phyloP scores from a whole-genome alignment of 1,139 yeast genomes.

The Zygosaccharomyces sapae region DNA sequence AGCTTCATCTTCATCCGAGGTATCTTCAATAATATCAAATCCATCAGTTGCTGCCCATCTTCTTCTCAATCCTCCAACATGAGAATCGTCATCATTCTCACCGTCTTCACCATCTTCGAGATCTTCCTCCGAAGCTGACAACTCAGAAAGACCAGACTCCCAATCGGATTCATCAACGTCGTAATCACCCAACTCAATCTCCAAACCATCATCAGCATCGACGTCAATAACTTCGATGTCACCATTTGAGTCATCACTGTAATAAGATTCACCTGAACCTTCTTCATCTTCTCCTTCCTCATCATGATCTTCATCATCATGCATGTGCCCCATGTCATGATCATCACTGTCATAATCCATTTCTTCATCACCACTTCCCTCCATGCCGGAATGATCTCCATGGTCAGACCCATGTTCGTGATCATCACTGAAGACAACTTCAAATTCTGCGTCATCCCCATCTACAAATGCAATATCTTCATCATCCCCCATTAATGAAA shows the following conservation, averaged over 20 bases:
- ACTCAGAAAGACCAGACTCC: constrained; percentile 36
- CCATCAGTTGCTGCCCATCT: constrained; percentile 35
- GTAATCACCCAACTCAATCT: constrained; percentile 37
- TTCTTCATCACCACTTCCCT: constrained; percentile 13
- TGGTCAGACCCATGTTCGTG: constrained; percentile 31
- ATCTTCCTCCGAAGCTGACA: constrained; percentile 31
- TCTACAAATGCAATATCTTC: constrained; percentile 40
- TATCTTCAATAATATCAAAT: constrained; percentile 31
- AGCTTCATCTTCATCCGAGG: constrained; percentile 33
- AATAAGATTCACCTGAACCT: constrained; percentile 29
- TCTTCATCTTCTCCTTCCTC: constrained; percentile 33
- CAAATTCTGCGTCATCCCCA: constrained; percentile 39
- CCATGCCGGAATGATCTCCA: constrained; percentile 22
- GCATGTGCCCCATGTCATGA: constrained; percentile 9
- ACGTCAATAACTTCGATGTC: constrained; percentile 38
- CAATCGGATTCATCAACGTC: constrained; percentile 38
- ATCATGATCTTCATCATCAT: constrained; percentile 28
- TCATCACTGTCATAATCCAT: constrained; percentile 29
- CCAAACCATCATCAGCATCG: constrained; percentile 38
- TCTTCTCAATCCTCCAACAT: constrained; percentile 22
- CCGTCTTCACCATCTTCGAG: constrained; percentile 25
- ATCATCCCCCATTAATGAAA: constrained; percentile 39
- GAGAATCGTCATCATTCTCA: constrained; percentile 17
- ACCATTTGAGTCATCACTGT: constrained; percentile 27
- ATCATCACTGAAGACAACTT: constrained; percentile 43